Evolutionary conservation across 192 early-diverging fungal species (phyloP).

Genomic region (Linderina pennispora): DNA sequence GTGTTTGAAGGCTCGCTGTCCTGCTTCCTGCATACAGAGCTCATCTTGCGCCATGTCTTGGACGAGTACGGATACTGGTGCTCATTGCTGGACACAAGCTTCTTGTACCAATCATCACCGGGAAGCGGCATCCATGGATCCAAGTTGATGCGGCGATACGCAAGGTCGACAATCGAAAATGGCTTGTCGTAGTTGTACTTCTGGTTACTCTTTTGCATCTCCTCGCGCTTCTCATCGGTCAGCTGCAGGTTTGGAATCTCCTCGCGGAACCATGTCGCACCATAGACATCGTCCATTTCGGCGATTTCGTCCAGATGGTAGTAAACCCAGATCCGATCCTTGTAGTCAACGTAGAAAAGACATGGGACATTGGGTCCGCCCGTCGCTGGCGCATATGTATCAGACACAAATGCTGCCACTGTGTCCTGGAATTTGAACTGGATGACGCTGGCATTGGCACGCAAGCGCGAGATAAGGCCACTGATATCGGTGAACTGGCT

Average conservation of each 20-base stretch:
- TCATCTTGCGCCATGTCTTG: conserved; percentile 24
- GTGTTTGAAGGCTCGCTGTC: neutral
- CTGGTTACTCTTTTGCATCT: conserved; percentile 10
- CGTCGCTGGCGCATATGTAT: conserved; percentile 41
- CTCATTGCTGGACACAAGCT: conserved; percentile 7
- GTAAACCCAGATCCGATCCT: conserved; percentile 47
- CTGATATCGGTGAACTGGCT: conserved; percentile 29
- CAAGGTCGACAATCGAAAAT: conserved; percentile 39
- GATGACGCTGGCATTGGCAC: conserved; percentile 38
- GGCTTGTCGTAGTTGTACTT: conserved; percentile 31
- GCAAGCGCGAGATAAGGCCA: conserved; percentile 36
- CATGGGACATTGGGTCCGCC: conserved; percentile 48
- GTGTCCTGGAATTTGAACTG: conserved; percentile 49
- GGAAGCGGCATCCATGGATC: conserved; percentile 40
- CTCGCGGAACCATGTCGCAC: conserved; percentile 37
- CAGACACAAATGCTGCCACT: conserved; percentile 41
- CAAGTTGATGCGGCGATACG: conserved; percentile 37
- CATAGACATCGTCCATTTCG: conserved; percentile 47
- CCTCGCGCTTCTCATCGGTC: conserved; percentile 9
- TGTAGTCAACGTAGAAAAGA: conserved; percentile 47
- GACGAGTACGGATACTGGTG: conserved; percentile 34
- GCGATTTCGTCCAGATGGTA: conserved; percentile 45
- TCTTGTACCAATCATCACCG: conserved; percentile 10
- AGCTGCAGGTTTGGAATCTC: conserved; percentile 19
- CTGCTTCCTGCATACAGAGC: neutral